Percentiles rank a stretch among this genome's conserved stretches.
Conservation (phyloP, 257 asterid species). For the Solanum chmielewskii region DNA sequence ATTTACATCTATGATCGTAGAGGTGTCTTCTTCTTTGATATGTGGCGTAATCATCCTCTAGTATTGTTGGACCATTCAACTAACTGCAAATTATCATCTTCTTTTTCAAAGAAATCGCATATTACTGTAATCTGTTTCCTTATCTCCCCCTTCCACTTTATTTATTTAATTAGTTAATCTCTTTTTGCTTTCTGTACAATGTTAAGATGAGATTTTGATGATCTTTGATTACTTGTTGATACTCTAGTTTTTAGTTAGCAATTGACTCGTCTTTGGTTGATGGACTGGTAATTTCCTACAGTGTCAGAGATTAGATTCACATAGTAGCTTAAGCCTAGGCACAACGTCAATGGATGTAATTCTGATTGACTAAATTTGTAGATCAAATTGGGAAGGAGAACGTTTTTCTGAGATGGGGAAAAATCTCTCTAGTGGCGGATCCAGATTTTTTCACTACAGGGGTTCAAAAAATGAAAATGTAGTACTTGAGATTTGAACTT, state of each 20-base stretch:
- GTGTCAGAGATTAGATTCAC: not conserved
- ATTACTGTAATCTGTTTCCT: not conserved
- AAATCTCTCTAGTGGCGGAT: not conserved
- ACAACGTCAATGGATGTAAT: not conserved
- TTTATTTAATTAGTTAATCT: not conserved
- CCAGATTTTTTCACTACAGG: not conserved
- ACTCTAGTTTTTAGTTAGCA: not conserved
- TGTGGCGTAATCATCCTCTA: not conserved
- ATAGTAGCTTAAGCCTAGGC: not conserved
- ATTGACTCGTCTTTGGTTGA: not conserved
- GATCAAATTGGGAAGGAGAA: not conserved
- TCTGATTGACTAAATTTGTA: not conserved
- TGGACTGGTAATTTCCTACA: not conserved
- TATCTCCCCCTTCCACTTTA: not conserved
- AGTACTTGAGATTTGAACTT: not conserved
- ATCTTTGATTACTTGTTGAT: not conserved
- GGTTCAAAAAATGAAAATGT: not conserved
- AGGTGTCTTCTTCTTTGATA: not conserved
- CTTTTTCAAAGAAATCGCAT: not conserved
- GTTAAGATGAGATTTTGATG: not conserved
- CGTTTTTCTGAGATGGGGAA: not conserved
- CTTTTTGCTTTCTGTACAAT: not conserved
- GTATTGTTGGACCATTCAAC: not conserved
- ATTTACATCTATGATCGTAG: not conserved
- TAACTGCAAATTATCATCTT: not conserved